Base-by-base conservation (phyloP, 2,329 filamentous ascomycete species). In the Catunica adiposa region DNA sequence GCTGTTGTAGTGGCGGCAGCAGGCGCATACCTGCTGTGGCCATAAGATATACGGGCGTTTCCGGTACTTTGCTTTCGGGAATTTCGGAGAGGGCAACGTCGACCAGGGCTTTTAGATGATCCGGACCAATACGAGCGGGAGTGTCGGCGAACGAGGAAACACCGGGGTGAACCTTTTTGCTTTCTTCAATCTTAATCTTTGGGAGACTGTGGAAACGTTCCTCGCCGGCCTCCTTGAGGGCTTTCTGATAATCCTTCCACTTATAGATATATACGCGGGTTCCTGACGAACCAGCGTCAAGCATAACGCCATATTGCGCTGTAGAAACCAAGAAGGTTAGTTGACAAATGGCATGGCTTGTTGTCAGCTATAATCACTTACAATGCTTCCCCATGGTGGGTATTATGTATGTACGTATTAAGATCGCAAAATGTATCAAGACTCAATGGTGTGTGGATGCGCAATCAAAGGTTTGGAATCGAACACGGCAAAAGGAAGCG, bases 281-380 rank as follows among this genome's bases (percentile, higher is more conserved):
- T 67, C 92, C 90, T 68, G 92, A 97, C 69, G 92, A 97, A 63
- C 92, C 92, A 67, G 92, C 92, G 77, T 98, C 92, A 65, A 98
- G 79, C 66, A 98, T 89, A 64, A 97, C 86, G 66, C 89, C 92
- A 76, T 94, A 96, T 72, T 79, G 77, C 65, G 75, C 77, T 80
- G 59, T 7, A 20, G 26, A 15, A 11, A 34, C 3, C 20, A 37
- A 17, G 4, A 51, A 9, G 34, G 25, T 37, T 38, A 9, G 29
- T 31, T 17, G 11, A 37, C 23, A 22, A 11, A 34, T 34, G 29
- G 11, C 8, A 34, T 17, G 34, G 25, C 22, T 20, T 5, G 17
- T 31, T n/a, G 9, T 15, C 7, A 22, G 4, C 2, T 2, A 17
- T 44, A 11, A 8, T 8, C 40, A 44, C 67, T 20, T 61, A 69